A percentile compares a stretch with the other conserved stretches of the same genome.
Conservation (phyloP, 805 yeast species). For the Wickerhamomyces kurtzmanii region DNA sequence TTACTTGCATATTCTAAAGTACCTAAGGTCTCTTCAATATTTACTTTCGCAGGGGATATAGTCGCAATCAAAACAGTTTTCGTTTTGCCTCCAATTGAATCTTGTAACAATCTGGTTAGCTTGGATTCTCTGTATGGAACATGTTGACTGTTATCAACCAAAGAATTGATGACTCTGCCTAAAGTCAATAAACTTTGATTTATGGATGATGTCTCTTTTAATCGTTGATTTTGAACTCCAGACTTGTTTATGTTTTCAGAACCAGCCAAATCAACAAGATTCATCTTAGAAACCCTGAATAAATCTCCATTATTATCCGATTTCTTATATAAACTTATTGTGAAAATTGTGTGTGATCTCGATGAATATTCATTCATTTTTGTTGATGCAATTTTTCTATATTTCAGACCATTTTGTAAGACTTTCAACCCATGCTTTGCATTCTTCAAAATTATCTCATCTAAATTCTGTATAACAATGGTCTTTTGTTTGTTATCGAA, state of each 20-base stretch:
- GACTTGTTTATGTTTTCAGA: constrained; percentile 84
- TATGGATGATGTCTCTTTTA: constrained; percentile 89
- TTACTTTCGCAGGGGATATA: constrained; percentile 70
- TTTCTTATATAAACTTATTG: constrained; percentile 46
- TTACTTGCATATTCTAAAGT: constrained; percentile 83
- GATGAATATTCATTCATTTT: constrained; percentile 67
- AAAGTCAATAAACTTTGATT: constrained; percentile 81
- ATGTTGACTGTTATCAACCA: constrained; percentile 56
- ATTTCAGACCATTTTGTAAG: constrained; percentile 45
- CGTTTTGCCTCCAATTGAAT: constrained; percentile 81
- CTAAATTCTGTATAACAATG: constrained; percentile 53
- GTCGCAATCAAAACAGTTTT: constrained; percentile 85
- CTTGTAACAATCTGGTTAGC: constrained; percentile 64
- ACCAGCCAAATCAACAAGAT: constrained; percentile 91
- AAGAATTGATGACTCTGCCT: constrained; percentile 78
- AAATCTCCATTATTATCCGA: constrained; percentile 30
- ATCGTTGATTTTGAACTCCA: constrained; percentile 80
- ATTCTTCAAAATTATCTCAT: constrained; percentile 45
- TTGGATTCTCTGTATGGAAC: constrained; percentile 84
- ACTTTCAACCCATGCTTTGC: constrained; percentile 48
- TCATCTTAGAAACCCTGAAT: constrained; percentile 58
- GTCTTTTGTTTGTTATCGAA: constrained; percentile 27
- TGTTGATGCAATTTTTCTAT: constrained; percentile 61
- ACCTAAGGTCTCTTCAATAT: constrained; percentile 74
- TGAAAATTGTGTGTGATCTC: constrained; percentile 71